Conservation (phyloP, 2,329 filamentous ascomycete genomes). For the Fusarium albidum region DNA sequence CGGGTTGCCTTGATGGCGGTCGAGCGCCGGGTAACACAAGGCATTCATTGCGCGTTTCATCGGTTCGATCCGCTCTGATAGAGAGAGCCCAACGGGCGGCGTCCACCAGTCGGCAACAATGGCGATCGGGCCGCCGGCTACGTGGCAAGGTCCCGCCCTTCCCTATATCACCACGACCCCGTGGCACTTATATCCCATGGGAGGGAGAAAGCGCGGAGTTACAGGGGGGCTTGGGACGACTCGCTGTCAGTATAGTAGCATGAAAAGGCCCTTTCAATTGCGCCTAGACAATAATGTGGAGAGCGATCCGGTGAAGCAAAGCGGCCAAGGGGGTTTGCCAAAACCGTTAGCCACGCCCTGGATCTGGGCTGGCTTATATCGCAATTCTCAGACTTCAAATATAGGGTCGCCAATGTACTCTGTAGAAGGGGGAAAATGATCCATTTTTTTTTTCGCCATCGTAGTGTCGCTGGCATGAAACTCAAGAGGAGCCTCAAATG, state of each 20-base stretch:
- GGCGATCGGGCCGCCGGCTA: constrained; percentile 29
- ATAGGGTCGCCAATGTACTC: constrained; percentile 23
- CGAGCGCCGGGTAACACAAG: constrained; percentile 21
- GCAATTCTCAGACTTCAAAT: constrained; percentile 28
- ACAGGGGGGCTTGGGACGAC: constrained; percentile 20
- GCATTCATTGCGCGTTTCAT: constrained; percentile 19
- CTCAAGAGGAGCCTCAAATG: constrained; percentile 28
- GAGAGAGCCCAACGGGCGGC: constrained; percentile 6
- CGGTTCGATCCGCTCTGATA: constrained; percentile 29
- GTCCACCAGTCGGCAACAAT: constrained; percentile 30
- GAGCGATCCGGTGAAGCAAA: constrained; percentile 34
- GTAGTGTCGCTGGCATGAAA: constrained; percentile 21
- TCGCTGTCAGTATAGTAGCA: constrained; percentile 18
- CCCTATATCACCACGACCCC: constrained; percentile 31
- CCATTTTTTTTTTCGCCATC: constrained; percentile 25
- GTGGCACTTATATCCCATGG: constrained; percentile 23
- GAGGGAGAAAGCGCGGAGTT: constrained; percentile 21
- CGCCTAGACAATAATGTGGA: constrained; percentile 34
- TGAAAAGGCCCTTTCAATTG: constrained; percentile 27
- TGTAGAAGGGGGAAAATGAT: constrained; percentile 13
- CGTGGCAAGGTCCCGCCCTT: constrained; percentile 32
- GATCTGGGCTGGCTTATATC: constrained; percentile 26
- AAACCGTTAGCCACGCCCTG: constrained; percentile 4
- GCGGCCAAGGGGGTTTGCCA: constrained; percentile 15
- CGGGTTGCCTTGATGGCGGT: constrained; percentile 11